Conservation (phyloP, 345 rosid genomes). For the Schrenkiella parvula region DNA sequence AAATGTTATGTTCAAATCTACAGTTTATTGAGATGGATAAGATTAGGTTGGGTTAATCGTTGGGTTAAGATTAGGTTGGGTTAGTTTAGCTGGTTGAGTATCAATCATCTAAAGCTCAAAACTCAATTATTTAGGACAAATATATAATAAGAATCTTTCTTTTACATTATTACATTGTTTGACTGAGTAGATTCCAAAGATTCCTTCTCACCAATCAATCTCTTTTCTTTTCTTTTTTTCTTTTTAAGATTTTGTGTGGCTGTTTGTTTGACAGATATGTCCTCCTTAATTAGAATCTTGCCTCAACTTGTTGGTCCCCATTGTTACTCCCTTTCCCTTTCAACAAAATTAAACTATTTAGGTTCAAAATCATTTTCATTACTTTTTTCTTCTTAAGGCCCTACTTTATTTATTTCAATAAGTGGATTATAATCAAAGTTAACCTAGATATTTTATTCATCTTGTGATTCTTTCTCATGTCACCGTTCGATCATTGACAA, state of each 20-base stretch:
- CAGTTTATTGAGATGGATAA: too few relatives aligned
- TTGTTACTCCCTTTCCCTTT: background rate
- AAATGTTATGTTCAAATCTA: background rate
- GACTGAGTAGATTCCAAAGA: constrained; percentile 38
- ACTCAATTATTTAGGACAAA: constrained; percentile 25
- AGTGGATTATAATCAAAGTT: constrained; percentile 18
- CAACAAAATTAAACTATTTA: background rate
- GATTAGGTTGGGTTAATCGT: too few relatives aligned
- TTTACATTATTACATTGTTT: constrained; percentile 9
- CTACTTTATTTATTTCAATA: constrained; percentile 13
- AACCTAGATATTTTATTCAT: constrained; percentile 3
- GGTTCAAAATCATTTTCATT: constrained; percentile 1
- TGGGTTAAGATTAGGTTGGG: constrained; percentile 13
- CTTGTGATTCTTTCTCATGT: background rate
- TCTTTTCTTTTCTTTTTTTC: background rate
- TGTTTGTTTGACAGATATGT: constrained; percentile 19
- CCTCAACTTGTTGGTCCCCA: constrained; percentile 22
- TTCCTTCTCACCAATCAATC: constrained; percentile 31
- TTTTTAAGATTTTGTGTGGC: constrained; percentile 3
- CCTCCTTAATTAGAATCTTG: constrained; percentile 23
- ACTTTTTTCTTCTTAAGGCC: background rate
- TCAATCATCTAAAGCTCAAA: constrained; percentile 20
- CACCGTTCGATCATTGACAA: constrained; percentile 7
- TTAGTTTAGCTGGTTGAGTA: constrained; percentile 14
- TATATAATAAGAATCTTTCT: constrained; percentile 21